Base-by-base conservation (phyloP, 2,329 filamentous ascomycete species). In the Aureobasidium namibiae region DNA sequence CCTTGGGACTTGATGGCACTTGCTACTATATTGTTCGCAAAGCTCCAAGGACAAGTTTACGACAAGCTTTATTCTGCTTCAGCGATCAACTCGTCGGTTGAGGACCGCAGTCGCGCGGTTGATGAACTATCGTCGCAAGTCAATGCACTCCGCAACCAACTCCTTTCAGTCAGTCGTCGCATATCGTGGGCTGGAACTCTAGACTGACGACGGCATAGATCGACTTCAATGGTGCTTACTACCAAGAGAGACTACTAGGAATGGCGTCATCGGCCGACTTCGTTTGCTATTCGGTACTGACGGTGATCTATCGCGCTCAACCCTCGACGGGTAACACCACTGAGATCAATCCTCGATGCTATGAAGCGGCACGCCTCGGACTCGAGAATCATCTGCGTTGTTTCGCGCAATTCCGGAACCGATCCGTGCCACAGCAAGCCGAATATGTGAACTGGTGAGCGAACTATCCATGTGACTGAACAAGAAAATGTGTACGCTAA, bases 321-420 rank as follows among this genome's bases (percentile, higher is more conserved):
- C 61, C 62, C 9, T 54, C 53, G 18, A 61, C 60, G 0, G 60
- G 48, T 6, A 48, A 23, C 24, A 49, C 56, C 0, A 63, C 61
- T 0, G 62, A 64, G n/a, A 63, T 64, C 31, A 64, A 60, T 48
- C 61, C 59, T 2, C 50, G 61, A 42, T 64, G 62, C 45, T 64
- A 61, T 21, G 61, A 62, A 21, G 58, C 56, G 16, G 62, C 61
- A 16, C 24, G 59, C 31, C 39, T 64, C 2, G 61, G 54, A 0
- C 44, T 64, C 3, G 56, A 63, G 29, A 45, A 54, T 14, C 62
- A 64, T 41, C 34, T 63, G 8, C 57, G 56, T 23, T 63, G 57
- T 41, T 61, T 61, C 29, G 56, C 58, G 1, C 52, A 62, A 2
- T 64, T 63, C 29, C 38, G 36, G 2, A 18, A 56, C 38, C 29